A percentile compares a stretch with the other conserved stretches of the same genome.
phyloP scores from a whole-genome alignment of 2,329 filamentous ascomycete genomes.

The Alternaria arborescens region DNA sequence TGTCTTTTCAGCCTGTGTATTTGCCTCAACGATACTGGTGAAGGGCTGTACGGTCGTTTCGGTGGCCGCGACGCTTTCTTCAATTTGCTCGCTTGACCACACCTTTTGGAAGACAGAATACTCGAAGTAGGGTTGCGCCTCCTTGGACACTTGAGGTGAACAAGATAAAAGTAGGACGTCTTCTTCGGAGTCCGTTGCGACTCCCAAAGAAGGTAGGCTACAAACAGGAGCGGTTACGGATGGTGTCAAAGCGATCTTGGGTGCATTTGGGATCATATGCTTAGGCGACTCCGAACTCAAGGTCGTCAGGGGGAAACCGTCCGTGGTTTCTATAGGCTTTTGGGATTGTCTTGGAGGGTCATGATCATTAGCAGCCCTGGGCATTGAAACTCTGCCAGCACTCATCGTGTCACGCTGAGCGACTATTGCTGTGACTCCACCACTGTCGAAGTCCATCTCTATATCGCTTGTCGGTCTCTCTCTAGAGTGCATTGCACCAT shows the following conservation, averaged over 20 bases:
- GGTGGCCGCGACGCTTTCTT: background rate
- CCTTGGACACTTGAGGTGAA: background rate
- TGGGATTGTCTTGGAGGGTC: background rate
- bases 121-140: conserved; percentile 35
- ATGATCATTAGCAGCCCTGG: background rate
- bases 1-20: conserved; percentile 21
- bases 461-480: background rate
- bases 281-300: background rate
- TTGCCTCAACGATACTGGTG: conserved; percentile 28
- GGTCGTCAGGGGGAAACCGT: background rate
- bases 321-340: background rate
- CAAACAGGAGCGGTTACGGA: background rate
- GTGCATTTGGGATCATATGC: background rate
- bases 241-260: background rate
- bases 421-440: background rate
- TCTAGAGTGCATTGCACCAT: background rate
- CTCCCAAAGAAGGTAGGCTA: background rate
- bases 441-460: background rate
- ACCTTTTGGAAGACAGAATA: conserved; percentile 33
- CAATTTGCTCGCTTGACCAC: conserved; percentile 16
- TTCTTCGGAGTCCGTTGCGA: background rate
- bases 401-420: background rate
- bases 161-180: background rate
- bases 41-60: conserved; percentile 18
- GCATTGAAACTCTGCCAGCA: background rate